Evolutionary conservation across 495 filamentous ascomycete species (phyloP).

Genomic region (Podospora pseudoanserina): DNA sequence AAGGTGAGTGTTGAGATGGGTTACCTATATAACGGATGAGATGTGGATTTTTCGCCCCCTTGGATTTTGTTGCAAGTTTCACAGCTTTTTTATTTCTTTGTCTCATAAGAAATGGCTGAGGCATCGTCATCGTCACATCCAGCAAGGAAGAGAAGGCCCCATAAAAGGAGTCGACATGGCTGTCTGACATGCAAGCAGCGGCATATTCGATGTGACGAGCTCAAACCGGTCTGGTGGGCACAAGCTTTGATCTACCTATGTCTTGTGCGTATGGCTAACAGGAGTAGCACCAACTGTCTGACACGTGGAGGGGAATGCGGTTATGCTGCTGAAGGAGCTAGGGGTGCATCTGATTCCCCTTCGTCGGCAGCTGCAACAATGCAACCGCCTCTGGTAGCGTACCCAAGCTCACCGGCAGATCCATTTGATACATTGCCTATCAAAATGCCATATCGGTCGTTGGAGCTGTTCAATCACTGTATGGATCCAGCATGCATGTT

Average conservation of each 20-base stretch:
- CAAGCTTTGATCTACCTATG: slow-evolving; percentile 4
- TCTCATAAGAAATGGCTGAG: not conserved
- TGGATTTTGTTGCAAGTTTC: not conserved
- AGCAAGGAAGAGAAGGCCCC: slow-evolving; percentile 26
- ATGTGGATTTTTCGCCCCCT: not conserved
- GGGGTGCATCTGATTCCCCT: not conserved
- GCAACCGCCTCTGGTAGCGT: not conserved
- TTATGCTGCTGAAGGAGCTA: slow-evolving; percentile 17
- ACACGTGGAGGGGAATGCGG: slow-evolving; percentile 35
- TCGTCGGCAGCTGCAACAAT: not conserved
- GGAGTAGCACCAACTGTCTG: slow-evolving; percentile 32
- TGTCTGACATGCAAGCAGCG: slow-evolving; percentile 75
- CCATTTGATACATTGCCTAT: slow-evolving; percentile 26
- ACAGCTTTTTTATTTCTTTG: not conserved
- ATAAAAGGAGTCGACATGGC: slow-evolving; percentile 55
- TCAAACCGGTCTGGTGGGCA: slow-evolving; percentile 70
- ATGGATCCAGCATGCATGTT: not conserved
- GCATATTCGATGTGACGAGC: slow-evolving; percentile 78
- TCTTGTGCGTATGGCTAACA: not conserved
- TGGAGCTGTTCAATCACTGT: slow-evolving; percentile 30
- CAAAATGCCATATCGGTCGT: slow-evolving; percentile 22
- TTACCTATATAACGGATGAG: no score
- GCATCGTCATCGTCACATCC: slow-evolving; percentile 5
- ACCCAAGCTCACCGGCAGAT: slow-evolving; percentile 14
- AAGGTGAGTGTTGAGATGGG: not conserved